Base-by-base conservation (phyloP, 2,329 filamentous ascomycete genomes). In the Colletotrichum falcatum region DNA sequence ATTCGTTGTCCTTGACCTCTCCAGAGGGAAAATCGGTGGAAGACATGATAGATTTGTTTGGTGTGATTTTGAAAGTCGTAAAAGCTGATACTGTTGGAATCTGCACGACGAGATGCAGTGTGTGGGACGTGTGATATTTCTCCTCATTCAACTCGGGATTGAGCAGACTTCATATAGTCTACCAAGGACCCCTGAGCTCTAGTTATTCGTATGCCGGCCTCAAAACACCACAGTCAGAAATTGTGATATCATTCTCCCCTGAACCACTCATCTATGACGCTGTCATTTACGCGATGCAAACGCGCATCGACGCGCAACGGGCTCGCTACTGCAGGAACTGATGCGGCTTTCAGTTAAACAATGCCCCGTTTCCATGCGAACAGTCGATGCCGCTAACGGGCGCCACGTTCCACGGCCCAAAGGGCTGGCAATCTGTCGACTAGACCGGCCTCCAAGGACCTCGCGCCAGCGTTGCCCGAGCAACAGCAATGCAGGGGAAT, bases 1-100 rank as follows among this genome's bases (percentile, higher is more conserved):
- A 80, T 9, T 61, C 59, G 49, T 72, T 61, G 42, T 73, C 70
- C 55, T 70, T 58, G 6, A 67, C 58, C 11, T 72, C 58, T 14
- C 70, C 62, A 14, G 62, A 55, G 3, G 70, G 56, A 9, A 23
- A 18, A 8, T 59, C 55, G 51, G 53, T 61, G 58, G 69, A 68
- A 61, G 71, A 66, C 71, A 73, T 73, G 26, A 11, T 51, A 23
- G 1, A 0, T 16, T 2, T 18, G 14, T 1, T 28, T 5, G 14
- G 3, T 7, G 14, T 35, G 5, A 9, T 51, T n/a, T 37, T 28
- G 26, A 3, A n/a, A 2, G 35, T 14, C 16, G 0, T 23, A 9
- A 3, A 23, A 8, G 8, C 9, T 9, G 7, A 9, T 44, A 7
- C n/a, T 2, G 3, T 44, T 44, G 42, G 2, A 46, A 7, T 8